These are phyloP conservation scores for Apiospora rasikravindrae DNA, from an alignment of 2,329 filamentous ascomycete species.

Conservation along the genomic window DNA sequence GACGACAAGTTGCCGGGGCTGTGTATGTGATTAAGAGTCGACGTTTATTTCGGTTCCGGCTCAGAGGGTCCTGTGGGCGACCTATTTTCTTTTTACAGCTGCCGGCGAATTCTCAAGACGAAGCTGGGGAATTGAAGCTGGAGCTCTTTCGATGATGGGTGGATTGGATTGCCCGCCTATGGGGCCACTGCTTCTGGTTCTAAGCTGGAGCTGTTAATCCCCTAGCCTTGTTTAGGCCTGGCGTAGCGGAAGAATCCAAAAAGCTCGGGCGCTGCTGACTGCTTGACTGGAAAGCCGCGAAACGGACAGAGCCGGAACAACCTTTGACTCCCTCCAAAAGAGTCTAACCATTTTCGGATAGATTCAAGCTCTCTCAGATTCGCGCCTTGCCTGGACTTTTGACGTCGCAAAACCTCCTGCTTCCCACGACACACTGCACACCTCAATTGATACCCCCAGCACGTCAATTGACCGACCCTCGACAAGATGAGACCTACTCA, in stretches of 20 bases:
- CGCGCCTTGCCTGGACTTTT: constrained; percentile 32
- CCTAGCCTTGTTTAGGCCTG: neutral
- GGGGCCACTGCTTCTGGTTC: neutral
- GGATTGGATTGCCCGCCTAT: constrained; percentile 7
- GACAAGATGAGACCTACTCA: constrained; percentile 54
- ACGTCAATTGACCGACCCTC: constrained; percentile 33
- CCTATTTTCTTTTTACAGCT: neutral
- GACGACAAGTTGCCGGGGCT: neutral
- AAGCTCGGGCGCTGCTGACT: neutral
- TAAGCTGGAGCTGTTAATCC: neutral
- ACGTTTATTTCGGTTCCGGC: neutral
- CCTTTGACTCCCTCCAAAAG: neutral
- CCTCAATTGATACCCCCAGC: constrained; percentile 36
- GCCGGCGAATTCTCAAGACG: constrained; percentile 1
- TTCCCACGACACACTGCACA: constrained; percentile 25
- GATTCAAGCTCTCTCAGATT: constrained; percentile 22
- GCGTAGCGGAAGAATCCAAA: constrained; percentile 10
- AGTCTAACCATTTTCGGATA: constrained; percentile 29
- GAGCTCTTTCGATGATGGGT: constrained; percentile 11
- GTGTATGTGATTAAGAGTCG: neutral
- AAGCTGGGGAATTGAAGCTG: constrained; percentile 13
- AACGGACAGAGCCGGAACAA: constrained; percentile 18
- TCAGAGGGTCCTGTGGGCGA: neutral
- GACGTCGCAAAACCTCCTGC: constrained; percentile 36
- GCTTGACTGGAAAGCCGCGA: neutral